Percentiles rank a stretch among this genome's conserved stretches.
These are phyloP conservation scores for Aspergillus baeticus DNA, from an alignment of 495 filamentous ascomycete species.

Conservation along the genomic window DNA sequence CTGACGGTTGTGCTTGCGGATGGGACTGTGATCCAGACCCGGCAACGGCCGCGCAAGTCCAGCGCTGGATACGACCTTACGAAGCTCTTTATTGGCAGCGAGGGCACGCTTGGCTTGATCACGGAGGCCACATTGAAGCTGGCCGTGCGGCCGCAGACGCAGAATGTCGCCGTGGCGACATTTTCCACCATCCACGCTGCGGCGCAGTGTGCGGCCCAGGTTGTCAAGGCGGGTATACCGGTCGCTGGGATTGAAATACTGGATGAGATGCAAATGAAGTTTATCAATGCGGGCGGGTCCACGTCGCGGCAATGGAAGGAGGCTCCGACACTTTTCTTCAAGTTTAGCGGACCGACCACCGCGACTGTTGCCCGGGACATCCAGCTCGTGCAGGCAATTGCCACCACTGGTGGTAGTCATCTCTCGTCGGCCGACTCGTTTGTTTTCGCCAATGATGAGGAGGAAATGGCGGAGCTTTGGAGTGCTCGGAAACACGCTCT, in stretches of 20 bases:
- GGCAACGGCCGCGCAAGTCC: constrained; percentile 62
- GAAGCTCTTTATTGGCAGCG: constrained; percentile 60
- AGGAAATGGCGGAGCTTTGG: constrained; percentile 60
- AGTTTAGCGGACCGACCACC: constrained; percentile 64
- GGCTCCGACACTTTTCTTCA: constrained; percentile 64
- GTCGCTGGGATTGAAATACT: constrained; percentile 65
- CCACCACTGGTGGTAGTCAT: too few relatives aligned
- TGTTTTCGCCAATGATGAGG: constrained; percentile 56
- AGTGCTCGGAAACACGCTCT: constrained; percentile 61
- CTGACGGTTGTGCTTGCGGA: constrained; percentile 65
- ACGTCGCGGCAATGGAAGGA: constrained; percentile 59
- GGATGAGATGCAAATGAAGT: constrained; percentile 65
- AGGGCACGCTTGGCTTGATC: constrained; percentile 64
- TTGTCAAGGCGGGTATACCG: constrained; percentile 62
- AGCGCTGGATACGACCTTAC: constrained; percentile 67
- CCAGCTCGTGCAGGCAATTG: constrained; percentile 46
- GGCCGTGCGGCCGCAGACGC: constrained; percentile 58
- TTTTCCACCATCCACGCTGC: constrained; percentile 56
- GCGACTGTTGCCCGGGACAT: too few relatives aligned
- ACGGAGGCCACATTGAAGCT: constrained; percentile 65
- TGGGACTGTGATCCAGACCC: constrained; percentile 63
- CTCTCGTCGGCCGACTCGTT: constrained; percentile 55
- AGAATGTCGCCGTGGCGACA: constrained; percentile 61
- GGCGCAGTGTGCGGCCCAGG: constrained; percentile 57
- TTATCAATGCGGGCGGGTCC: constrained; percentile 57